A percentile compares a stretch with the other conserved stretches of the same genome.
These are phyloP conservation scores for Naganishia onofrii DNA, from an alignment of 768 basidiomycete genomes.

Conservation along the genomic window DNA sequence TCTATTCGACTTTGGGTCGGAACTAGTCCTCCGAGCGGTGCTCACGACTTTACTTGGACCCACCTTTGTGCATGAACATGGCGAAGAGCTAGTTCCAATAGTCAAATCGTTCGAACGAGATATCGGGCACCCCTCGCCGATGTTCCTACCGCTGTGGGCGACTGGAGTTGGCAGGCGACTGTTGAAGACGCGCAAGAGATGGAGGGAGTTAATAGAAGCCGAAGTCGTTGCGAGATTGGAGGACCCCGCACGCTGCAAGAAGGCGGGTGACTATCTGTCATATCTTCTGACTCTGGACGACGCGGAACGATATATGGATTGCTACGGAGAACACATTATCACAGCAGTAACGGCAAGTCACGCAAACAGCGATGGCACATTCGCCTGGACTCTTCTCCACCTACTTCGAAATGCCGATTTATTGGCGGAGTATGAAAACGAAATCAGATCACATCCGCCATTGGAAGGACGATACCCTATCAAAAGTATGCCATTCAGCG, in stretches of 20 bases:
- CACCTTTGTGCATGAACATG: neutral
- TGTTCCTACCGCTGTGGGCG: slow-evolving; percentile 23
- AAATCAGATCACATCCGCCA: slow-evolving; percentile 10
- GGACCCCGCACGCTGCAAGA: neutral
- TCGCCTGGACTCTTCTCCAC: slow-evolving; percentile 20
- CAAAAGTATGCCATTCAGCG: slow-evolving; percentile 20
- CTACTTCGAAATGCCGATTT: slow-evolving; percentile 7
- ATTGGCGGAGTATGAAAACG: slow-evolving; percentile 5
- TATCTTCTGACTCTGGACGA: slow-evolving; percentile 18
- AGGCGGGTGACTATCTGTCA: slow-evolving; percentile 21
- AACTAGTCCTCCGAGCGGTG: slow-evolving; percentile 15
- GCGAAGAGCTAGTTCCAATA: neutral
- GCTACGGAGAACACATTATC: neutral
- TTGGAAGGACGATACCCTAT: neutral
- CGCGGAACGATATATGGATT: neutral
- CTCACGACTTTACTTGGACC: neutral
- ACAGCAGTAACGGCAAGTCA: neutral
- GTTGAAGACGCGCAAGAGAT: neutral
- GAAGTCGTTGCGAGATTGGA: slow-evolving; percentile 4
- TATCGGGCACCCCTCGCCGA: neutral
- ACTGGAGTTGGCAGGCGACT: slow-evolving; percentile 12
- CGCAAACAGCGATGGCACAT: slow-evolving; percentile 1
- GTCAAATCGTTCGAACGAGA: slow-evolving; percentile 8
- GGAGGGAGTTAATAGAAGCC: slow-evolving; percentile 8
- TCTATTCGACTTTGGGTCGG: slow-evolving; percentile 12